Base-by-base conservation (phyloP, 768 basidiomycete species). In the Mycena amicta region DNA sequence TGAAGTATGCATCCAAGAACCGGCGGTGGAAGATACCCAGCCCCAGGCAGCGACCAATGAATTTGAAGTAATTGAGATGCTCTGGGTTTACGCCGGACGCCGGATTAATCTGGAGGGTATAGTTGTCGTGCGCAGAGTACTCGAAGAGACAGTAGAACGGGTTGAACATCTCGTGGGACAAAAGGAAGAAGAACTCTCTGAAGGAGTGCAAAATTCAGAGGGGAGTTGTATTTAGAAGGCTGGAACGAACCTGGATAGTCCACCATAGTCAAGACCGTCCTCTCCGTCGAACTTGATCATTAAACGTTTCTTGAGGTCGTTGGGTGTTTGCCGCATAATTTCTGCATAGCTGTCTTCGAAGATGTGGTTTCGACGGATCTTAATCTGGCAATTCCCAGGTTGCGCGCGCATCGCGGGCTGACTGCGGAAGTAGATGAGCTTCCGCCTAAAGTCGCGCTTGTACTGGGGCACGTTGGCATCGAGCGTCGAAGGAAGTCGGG, bases 241-340 rank as follows among this genome's bases (percentile, higher is more conserved):
- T 25, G 29, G 5, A 41, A 75, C 85, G 33, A 66, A 94, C 93
- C 96, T 88, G 39, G 95, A 97, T 56, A 98, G 77, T 74, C 97
- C 97, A 71, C 97, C 97, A 71, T 99, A 99, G 80, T 99, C 97
- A 63, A 98, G 76, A 71, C 97, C 97, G 72, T 98, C 97, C 72
- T 99, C 97, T 29, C 97, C 97, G 67, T 97, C 95, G 74, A 99
- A 99, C 78, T 98, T 99, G 78, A 98, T 98, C 97, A 98, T 98
- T 66, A 98, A 74, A 47, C 97, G 82, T 79, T 99, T 99, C 87
- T 98, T 98, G 67, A 99, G 74, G 74, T 99, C 97, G 70, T 92
- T 97, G 3, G 97, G 96, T 13, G 93, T 95, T 78, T 98, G 97
- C 60, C 95, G 84, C 97, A 99, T 98, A 67, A 99, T 98, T 79